Evolutionary conservation across 352 stramenopile genomes (phyloP).

Genomic region (Ochromonadaceae sp.): DNA sequence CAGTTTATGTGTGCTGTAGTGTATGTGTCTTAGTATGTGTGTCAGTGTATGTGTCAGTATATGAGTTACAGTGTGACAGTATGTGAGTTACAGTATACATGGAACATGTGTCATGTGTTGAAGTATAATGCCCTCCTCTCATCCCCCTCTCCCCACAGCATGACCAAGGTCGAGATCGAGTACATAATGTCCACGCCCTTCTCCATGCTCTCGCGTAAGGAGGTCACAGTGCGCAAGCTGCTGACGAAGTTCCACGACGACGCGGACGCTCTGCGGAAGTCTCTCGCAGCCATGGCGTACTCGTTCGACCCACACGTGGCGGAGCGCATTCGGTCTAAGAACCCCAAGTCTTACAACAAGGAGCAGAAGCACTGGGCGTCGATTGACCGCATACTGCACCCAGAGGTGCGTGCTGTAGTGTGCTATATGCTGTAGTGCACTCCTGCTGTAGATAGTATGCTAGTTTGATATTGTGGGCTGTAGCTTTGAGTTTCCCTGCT

Average conservation of each 20-base stretch:
- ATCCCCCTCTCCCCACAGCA: background rate
- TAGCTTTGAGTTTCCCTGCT: too few relatives aligned
- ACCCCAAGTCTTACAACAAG: conserved; percentile 6
- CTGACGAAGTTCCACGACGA: conserved; percentile 28
- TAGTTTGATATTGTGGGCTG: too few relatives aligned
- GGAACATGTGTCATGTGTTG: background rate
- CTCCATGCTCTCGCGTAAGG: conserved; percentile 15
- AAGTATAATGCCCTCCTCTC: background rate
- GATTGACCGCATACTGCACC: conserved; percentile 26
- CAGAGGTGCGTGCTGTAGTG: conserved; percentile 22
- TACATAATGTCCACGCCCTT: conserved; percentile 19
- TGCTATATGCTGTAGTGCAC: too few relatives aligned
- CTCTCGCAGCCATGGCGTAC: conserved; percentile 3
- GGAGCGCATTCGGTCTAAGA: conserved; percentile 16
- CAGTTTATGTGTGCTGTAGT: too few relatives aligned
- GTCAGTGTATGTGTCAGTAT: background rate
- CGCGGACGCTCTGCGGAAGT: background rate
- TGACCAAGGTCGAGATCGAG: conserved; percentile 20
- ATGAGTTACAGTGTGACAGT: too few relatives aligned
- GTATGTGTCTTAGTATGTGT: too few relatives aligned
- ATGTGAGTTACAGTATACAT: too few relatives aligned
- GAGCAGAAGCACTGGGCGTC: conserved; percentile 26
- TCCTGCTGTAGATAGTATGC: too few relatives aligned
- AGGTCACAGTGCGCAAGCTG: conserved; percentile 25
- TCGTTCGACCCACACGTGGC: conserved; percentile 26